Conservation (phyloP, 2,329 filamentous ascomycete species). For the Fusarium humuli region DNA sequence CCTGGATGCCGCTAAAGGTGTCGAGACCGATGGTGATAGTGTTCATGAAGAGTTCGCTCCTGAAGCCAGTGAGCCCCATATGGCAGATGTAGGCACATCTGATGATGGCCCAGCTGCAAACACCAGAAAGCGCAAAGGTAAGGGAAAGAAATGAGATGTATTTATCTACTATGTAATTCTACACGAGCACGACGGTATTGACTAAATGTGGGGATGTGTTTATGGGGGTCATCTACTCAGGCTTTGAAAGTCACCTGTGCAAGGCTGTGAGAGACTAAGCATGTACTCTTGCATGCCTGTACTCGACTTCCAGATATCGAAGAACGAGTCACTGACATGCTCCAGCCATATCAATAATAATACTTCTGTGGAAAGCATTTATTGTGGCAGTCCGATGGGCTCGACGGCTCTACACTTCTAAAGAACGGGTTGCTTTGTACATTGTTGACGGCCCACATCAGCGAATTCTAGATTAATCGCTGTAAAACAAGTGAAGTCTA, state of each 20-base stretch:
- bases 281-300: background rate
- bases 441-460: background rate
- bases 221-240: conserved; percentile 8
- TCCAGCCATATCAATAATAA: background rate
- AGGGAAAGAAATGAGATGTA: conserved; percentile 43
- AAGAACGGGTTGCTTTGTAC: background rate
- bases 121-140: conserved; percentile 44
- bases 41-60: conserved; percentile 10
- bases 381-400: background rate
- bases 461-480: background rate
- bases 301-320: background rate
- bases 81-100: conserved; percentile 29
- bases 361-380: background rate
- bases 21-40: conserved; percentile 27
- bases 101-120: conserved; percentile 40
- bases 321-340: background rate
- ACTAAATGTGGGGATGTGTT: conserved; percentile 20
- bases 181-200: conserved; percentile 8
- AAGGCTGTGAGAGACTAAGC: background rate
- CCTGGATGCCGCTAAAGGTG: conserved; percentile 49
- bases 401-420: background rate
- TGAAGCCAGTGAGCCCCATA: conserved; percentile 6
- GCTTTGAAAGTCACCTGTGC: background rate
- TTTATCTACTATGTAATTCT: conserved; percentile 24
- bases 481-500: conserved; percentile 10